phyloP scores from a whole-genome alignment of 495 filamentous ascomycete species.

The Hypoxylon rickii region DNA sequence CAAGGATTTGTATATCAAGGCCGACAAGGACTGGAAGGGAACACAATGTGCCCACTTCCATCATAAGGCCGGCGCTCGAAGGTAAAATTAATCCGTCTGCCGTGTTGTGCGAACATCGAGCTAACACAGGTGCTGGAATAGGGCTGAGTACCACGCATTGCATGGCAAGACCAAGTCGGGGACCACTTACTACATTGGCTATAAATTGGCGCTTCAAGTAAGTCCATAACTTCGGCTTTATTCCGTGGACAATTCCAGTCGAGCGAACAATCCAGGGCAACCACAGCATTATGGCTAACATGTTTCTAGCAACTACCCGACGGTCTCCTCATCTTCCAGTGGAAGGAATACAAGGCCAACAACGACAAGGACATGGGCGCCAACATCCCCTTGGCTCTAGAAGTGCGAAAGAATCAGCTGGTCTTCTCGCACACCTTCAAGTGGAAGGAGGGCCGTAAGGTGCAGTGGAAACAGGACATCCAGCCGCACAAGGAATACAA shows the following conservation, averaged over 20 bases:
- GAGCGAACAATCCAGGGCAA: too few relatives aligned
- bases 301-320: constrained; percentile 10
- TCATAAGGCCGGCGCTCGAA: constrained; percentile 18
- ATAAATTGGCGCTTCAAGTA: constrained; percentile 22
- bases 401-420: constrained; percentile 10
- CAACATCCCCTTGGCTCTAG: constrained; percentile 19
- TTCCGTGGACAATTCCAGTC: too few relatives aligned
- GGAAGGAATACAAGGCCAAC: constrained; percentile 28
- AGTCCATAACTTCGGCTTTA: neutral
- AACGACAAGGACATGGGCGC: constrained; percentile 19
- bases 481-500: constrained; percentile 17
- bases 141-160: constrained; percentile 27
- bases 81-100: neutral
- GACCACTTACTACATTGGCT: constrained; percentile 29
- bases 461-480: constrained; percentile 20
- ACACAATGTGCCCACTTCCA: constrained; percentile 17
- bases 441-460: constrained; percentile 17
- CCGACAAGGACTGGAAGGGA: constrained; percentile 16
- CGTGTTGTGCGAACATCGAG: neutral
- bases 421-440: constrained; percentile 17
- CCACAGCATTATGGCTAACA: neutral
- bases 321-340: constrained; percentile 26
- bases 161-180: constrained; percentile 18
- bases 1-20: constrained; percentile 19
- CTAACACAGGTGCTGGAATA: constrained; percentile 2